phyloP scores from a whole-genome alignment of 805 yeast genomes.

The Vanderwaltozyma yarrowii region DNA sequence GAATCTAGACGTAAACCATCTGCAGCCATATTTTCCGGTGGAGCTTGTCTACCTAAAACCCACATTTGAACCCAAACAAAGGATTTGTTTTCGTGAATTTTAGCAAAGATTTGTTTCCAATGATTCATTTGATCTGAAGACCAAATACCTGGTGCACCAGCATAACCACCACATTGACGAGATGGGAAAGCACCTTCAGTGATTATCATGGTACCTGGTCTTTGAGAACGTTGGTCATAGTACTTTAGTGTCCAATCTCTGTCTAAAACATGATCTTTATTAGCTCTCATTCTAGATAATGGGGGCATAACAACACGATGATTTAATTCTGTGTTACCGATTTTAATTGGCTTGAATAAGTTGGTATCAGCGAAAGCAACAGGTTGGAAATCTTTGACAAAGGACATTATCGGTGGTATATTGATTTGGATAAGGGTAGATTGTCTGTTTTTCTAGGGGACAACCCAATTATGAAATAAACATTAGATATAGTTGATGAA shows the following conservation, averaged over 20 bases:
- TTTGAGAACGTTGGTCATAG: slow-evolving; percentile 45
- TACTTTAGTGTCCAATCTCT: slow-evolving; percentile 39
- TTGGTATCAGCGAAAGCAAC: slow-evolving; percentile 27
- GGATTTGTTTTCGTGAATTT: slow-evolving; percentile 41
- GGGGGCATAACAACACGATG: slow-evolving; percentile 37
- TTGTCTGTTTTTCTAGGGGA: background rate
- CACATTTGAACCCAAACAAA: slow-evolving; percentile 41
- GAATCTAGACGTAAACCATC: slow-evolving; percentile 31
- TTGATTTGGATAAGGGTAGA: background rate
- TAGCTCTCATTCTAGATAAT: slow-evolving; percentile 36
- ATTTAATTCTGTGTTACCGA: slow-evolving; percentile 30
- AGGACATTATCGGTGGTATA: slow-evolving; percentile 1
- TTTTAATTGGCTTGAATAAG: slow-evolving; percentile 36
- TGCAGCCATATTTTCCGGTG: slow-evolving; percentile 28
- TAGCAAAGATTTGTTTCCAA: slow-evolving; percentile 40
- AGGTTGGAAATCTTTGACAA: slow-evolving; percentile 20
- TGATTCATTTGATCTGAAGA: slow-evolving; percentile 36
- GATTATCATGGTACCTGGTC: slow-evolving; percentile 48
- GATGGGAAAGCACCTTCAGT: slow-evolving; percentile 52
- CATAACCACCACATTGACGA: slow-evolving; percentile 33
- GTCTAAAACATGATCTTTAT: slow-evolving; percentile 32
- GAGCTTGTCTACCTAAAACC: slow-evolving; percentile 38
- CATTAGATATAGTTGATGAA: too few species aligned
- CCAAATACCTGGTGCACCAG: slow-evolving; percentile 43
- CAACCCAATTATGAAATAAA: too few species aligned